phyloP scores from a whole-genome alignment of 2,329 filamentous ascomycete species.

The Fusarium succisae region DNA sequence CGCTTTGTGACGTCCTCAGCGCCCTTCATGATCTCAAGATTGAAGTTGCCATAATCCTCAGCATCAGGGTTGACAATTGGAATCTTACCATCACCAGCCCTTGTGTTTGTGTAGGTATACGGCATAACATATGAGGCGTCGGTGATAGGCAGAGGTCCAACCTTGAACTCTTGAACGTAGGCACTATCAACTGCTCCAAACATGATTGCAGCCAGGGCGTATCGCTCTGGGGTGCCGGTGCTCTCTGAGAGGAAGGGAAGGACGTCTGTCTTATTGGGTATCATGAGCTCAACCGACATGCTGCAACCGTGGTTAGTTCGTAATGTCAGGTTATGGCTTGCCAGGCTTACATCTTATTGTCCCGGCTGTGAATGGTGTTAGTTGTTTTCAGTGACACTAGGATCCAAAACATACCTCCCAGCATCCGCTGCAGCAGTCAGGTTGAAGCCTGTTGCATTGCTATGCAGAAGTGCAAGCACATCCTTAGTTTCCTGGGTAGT shows the following conservation, averaged over 20 bases:
- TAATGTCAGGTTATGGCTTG: rapidly evolving
- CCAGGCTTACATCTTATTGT: background rate
- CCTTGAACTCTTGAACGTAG: constrained; percentile 1
- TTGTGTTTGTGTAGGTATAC: background rate
- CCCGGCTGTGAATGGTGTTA: background rate
- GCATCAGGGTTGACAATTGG: background rate
- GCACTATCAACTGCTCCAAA: background rate
- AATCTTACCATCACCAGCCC: background rate
- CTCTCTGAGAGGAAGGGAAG: background rate
- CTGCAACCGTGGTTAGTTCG: rapidly evolving
- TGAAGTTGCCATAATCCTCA: background rate
- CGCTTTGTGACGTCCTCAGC: background rate
- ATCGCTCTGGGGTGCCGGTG: background rate
- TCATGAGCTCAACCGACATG: background rate
- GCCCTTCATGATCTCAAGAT: background rate
- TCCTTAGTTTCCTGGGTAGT: background rate
- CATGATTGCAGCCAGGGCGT: background rate
- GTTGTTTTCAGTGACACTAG: no score
- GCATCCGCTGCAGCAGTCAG: background rate
- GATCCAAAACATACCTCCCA: background rate
- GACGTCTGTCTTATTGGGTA: background rate
- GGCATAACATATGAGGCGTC: background rate
- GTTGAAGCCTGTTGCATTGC: background rate
- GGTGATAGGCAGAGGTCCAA: background rate
- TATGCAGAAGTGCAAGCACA: background rate